Conservation (phyloP, 257 asterid genomes). For the Nicotiana knightiana region DNA sequence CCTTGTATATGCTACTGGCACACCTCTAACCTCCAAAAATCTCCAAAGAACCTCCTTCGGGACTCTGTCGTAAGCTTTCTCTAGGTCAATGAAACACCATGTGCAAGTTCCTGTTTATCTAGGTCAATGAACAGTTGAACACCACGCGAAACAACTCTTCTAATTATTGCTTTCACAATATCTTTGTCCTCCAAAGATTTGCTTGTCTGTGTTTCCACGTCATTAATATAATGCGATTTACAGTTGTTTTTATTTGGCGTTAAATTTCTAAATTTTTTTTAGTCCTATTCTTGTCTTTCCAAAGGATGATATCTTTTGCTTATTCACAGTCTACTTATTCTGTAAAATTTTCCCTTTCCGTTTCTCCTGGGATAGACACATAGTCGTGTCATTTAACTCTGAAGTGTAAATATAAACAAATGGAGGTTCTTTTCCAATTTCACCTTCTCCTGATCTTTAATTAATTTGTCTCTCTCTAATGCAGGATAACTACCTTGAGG, state of each 20-base stretch:
- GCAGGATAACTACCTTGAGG: constrained; percentile 99
- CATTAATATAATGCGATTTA: not conserved
- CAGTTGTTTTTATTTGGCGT: not conserved
- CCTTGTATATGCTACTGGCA: too few species aligned
- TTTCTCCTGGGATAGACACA: not conserved
- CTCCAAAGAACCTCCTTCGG: too few species aligned
- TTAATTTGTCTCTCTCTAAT: constrained; percentile 2
- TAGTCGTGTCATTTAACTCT: not conserved
- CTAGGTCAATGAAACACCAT: too few species aligned
- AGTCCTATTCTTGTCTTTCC: not conserved
- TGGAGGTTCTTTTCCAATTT: not conserved
- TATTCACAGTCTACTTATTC: not conserved
- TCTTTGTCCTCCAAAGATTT: not conserved
- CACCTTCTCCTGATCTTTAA: not conserved
- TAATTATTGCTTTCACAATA: not conserved
- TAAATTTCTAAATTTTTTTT: not conserved
- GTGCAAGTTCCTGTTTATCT: too few species aligned
- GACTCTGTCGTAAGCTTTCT: too few species aligned
- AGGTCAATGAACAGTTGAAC: too few species aligned
- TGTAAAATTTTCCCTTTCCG: not conserved
- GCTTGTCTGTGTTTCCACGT: not conserved
- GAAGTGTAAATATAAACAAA: not conserved
- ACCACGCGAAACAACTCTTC: too few species aligned
- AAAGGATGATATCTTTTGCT: not conserved
- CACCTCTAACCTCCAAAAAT: too few species aligned